A percentile compares a stretch with the other conserved stretches of the same genome.
These are phyloP conservation scores for Paramecium octaurelia DNA, from an alignment of 73 alveolate genomes.

Conservation along the genomic window DNA sequence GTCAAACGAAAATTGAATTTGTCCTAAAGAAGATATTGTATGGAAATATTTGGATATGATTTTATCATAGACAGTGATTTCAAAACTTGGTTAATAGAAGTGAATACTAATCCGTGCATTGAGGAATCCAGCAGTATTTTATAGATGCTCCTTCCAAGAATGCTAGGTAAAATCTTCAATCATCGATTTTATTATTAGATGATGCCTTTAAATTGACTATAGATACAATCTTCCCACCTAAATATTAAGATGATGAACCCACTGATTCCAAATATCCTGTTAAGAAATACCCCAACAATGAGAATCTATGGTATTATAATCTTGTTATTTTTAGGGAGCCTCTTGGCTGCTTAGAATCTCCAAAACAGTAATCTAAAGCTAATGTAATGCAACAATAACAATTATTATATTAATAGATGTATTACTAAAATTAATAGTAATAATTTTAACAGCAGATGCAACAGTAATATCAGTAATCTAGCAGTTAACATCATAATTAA, in stretches of 20 bases:
- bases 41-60: constrained; percentile 94
- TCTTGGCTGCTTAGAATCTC: constrained; percentile 32
- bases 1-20: constrained; percentile 67
- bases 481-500: background rate
- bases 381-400: background rate
- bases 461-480: background rate
- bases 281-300: background rate
- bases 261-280: background rate
- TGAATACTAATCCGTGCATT: constrained; percentile 94
- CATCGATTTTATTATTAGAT: constrained; percentile 22
- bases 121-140: constrained; percentile 83
- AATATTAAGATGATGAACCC: background rate
- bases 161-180: constrained; percentile 68
- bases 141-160: constrained; percentile 82
- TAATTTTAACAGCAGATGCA: background rate
- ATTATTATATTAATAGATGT: background rate
- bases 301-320: background rate
- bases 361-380: background rate
- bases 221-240: constrained; percentile 63
- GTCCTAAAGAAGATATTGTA: constrained; percentile 74
- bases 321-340: background rate
- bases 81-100: constrained; percentile 90
- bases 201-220: constrained; percentile 74
- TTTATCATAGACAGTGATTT: constrained; percentile 82
- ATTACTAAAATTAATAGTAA: background rate